A percentile compares a stretch with the other conserved stretches of the same genome.
These are phyloP conservation scores for Syncephalastrum contaminatum DNA, from an alignment of 371 early-diverging fungal genomes.

Conservation along the genomic window DNA sequence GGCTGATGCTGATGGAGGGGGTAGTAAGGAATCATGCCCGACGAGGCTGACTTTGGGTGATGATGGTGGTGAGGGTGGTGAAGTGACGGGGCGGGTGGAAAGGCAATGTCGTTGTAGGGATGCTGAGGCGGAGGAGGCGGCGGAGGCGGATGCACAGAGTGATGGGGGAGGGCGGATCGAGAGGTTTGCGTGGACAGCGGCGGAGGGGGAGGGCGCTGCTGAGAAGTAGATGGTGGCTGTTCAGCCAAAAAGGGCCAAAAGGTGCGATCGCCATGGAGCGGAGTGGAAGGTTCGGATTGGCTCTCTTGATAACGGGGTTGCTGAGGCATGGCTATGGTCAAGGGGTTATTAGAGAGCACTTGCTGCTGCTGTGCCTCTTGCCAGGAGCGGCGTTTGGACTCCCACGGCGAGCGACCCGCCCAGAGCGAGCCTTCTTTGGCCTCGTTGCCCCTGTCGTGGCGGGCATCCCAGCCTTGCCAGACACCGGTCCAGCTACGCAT, in stretches of 20 bases:
- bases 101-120: background rate
- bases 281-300: slow-evolving; percentile 12
- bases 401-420: slow-evolving; percentile 37
- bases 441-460: slow-evolving; percentile 1
- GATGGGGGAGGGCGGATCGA: background rate
- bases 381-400: slow-evolving; percentile 9
- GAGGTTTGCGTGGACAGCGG: background rate
- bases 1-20: slow-evolving; percentile 4
- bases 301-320: background rate
- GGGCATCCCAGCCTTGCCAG: slow-evolving; percentile 30
- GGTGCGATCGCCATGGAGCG: slow-evolving; percentile 1
- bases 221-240: background rate
- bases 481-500: slow-evolving; percentile 48
- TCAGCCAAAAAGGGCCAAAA: background rate
- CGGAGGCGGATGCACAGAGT: background rate
- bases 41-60: background rate
- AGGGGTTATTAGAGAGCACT: background rate
- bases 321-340: slow-evolving; percentile 6
- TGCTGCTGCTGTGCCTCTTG: slow-evolving; percentile 3
- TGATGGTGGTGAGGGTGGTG: no score
- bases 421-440: slow-evolving; percentile 26
- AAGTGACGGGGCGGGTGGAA: background rate
- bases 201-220: background rate
- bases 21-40: slow-evolving; percentile 1
- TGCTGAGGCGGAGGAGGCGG: slow-evolving; percentile 3